These are phyloP conservation scores for Blakeslea trispora DNA, from an alignment of 371 early-diverging fungal species.

Conservation along the genomic window DNA sequence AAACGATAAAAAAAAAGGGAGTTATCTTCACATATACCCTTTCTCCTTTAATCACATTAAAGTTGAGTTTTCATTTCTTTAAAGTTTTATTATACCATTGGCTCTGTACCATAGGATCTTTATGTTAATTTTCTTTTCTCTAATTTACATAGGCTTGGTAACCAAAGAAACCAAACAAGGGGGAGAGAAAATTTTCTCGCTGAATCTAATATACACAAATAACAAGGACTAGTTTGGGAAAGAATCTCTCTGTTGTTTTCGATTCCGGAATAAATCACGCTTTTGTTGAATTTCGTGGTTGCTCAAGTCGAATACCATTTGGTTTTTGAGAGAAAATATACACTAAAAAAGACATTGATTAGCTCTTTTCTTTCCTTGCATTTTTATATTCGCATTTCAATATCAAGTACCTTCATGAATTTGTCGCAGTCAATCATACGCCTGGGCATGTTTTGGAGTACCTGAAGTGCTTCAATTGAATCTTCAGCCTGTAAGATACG, in stretches of 20 bases:
- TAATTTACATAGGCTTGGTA: no score
- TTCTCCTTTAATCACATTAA: not conserved
- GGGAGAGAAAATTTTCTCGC: no score
- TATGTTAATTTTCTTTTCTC: no score
- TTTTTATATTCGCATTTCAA: no score
- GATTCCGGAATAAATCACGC: slow-evolving; percentile 16
- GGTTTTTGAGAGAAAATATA: slow-evolving; percentile 18
- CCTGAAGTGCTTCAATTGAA: slow-evolving; percentile 65
- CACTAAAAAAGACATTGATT: slow-evolving; percentile 11
- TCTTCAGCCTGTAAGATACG: slow-evolving; percentile 63
- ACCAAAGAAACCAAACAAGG: no score
- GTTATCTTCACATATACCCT: not conserved
- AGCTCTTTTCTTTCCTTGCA: slow-evolving; percentile 27
- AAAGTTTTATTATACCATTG: no score
- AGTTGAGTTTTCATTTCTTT: not conserved
- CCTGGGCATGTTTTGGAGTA: slow-evolving; percentile 67
- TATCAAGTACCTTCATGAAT: slow-evolving; percentile 64
- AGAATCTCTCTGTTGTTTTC: slow-evolving; percentile 9
- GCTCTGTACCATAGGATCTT: not conserved
- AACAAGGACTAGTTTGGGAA: not conserved
- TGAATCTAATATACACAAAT: no score
- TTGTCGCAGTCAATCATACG: slow-evolving; percentile 69
- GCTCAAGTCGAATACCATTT: slow-evolving; percentile 10
- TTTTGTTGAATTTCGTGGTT: slow-evolving; percentile 16
- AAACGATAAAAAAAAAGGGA: no score